phyloP scores from a whole-genome alignment of 805 yeast species.

The Isabelozyma heimii region DNA sequence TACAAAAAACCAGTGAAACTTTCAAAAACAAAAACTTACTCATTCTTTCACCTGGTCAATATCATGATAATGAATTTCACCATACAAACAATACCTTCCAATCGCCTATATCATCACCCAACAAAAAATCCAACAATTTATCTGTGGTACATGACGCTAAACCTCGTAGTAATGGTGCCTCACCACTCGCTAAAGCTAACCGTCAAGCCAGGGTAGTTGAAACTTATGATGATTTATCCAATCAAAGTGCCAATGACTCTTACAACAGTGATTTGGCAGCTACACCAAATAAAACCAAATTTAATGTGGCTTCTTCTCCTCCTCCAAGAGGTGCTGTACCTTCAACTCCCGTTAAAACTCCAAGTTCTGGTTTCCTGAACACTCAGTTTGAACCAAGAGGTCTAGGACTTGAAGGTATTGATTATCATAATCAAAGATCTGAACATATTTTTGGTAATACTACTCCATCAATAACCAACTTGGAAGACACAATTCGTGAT shows the following conservation, averaged over 20 bases:
- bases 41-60: constrained; percentile 39
- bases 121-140: constrained; percentile 2
- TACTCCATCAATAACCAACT: constrained; percentile 35
- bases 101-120: constrained; percentile 4
- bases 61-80: constrained; percentile 32
- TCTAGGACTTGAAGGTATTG: constrained; percentile 38
- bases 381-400: constrained; percentile 23
- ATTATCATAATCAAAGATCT: constrained; percentile 11
- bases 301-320: constrained; percentile 20
- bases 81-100: constrained; percentile 9
- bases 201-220: constrained; percentile 46
- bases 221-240: constrained; percentile 21
- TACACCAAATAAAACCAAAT: background rate
- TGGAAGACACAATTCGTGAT: constrained; percentile 19
- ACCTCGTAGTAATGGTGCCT: constrained; percentile 27
- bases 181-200: constrained; percentile 42
- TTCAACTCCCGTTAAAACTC: constrained; percentile 21
- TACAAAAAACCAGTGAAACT: constrained; percentile 7
- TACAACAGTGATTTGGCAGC: no score
- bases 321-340: constrained; percentile 35
- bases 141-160: constrained; percentile 14
- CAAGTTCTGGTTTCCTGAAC: constrained; percentile 9
- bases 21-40: constrained; percentile 29
- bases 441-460: constrained; percentile 8
- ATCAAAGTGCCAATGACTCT: background rate